phyloP scores from a whole-genome alignment of 768 basidiomycete species.

The Xerocomellus chrysenteron region DNA sequence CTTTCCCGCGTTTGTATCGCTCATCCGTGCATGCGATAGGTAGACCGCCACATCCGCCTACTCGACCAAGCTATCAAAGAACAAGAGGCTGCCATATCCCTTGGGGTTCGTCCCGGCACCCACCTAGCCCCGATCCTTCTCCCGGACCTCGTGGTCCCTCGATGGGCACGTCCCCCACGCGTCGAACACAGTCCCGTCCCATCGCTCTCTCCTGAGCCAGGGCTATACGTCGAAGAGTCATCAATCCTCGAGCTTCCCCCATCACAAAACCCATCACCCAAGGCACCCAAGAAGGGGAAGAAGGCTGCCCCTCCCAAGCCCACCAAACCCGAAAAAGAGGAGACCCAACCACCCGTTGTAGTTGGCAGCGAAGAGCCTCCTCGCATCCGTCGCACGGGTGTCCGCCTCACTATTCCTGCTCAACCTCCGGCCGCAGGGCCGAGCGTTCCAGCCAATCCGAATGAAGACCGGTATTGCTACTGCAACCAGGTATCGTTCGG shows the following conservation, averaged over 20 bases:
- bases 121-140: slow-evolving; percentile 55
- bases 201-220: slow-evolving; percentile 33
- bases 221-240: slow-evolving; percentile 16
- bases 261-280: slow-evolving; percentile 13
- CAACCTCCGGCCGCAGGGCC: slow-evolving; percentile 19
- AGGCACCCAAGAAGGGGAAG: slow-evolving; percentile 23
- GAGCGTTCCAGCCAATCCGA: slow-evolving; percentile 36
- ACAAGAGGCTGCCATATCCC: slow-evolving; percentile 53
- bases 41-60: slow-evolving; percentile 76
- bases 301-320: slow-evolving; percentile 17
- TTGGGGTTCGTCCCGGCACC: slow-evolving; percentile 53
- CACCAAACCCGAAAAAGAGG: slow-evolving; percentile 21
- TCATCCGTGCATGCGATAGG: slow-evolving; percentile 39
- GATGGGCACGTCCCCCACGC: slow-evolving; percentile 47
- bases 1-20: not conserved
- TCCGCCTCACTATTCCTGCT: slow-evolving; percentile 39
- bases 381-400: slow-evolving; percentile 25
- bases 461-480: slow-evolving; percentile 72
- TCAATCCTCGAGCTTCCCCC: slow-evolving; percentile 7
- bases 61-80: slow-evolving; percentile 73
- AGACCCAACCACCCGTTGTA: slow-evolving; percentile 2
- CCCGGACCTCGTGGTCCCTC: slow-evolving; percentile 60
- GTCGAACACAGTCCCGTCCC: slow-evolving; percentile 44
- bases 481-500: slow-evolving; percentile 82
- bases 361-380: slow-evolving; percentile 10